Evolutionary conservation across 2,329 filamentous ascomycete species (phyloP).

Genomic region (Colletotrichum eleusines): DNA sequence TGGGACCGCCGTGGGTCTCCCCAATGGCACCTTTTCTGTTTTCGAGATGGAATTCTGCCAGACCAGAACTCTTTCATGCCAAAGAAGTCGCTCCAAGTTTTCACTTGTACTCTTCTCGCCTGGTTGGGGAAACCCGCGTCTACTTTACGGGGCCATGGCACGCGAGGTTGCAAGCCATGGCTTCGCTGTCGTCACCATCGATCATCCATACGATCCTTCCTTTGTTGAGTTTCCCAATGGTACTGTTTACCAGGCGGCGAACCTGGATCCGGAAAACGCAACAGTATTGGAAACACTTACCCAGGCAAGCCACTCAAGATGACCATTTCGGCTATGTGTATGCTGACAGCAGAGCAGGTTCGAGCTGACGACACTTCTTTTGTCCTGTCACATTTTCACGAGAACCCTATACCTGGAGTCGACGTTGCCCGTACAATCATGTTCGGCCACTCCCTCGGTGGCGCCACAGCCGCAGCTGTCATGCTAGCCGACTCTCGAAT

Average conservation of each 20-base stretch:
- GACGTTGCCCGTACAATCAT: slow-evolving; percentile 49
- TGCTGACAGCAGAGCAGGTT: slow-evolving; percentile 43
- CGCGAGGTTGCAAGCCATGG: slow-evolving; percentile 60
- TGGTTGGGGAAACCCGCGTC: slow-evolving; percentile 57
- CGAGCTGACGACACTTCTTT: slow-evolving; percentile 54
- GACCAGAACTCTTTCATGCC: slow-evolving; percentile 20
- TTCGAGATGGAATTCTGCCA: slow-evolving; percentile 48
- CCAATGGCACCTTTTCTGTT: slow-evolving; percentile 48
- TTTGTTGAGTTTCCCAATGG: slow-evolving; percentile 62
- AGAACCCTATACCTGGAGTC: slow-evolving; percentile 45
- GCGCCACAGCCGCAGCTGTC: slow-evolving; percentile 52
- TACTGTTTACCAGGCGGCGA: slow-evolving; percentile 42
- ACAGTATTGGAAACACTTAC: slow-evolving; percentile 42
- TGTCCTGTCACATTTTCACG: slow-evolving; percentile 51
- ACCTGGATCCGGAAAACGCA: slow-evolving; percentile 44
- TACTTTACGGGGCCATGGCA: slow-evolving; percentile 58
- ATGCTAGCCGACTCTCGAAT: slow-evolving; percentile 50
- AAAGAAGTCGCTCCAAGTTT: slow-evolving; percentile 24
- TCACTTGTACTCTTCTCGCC: slow-evolving; percentile 58
- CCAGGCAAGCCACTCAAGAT: slow-evolving; percentile 40
- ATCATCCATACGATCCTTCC: slow-evolving; percentile 61
- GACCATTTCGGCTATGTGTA: too few relatives aligned
- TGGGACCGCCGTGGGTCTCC: slow-evolving; percentile 47
- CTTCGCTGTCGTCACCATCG: slow-evolving; percentile 60
- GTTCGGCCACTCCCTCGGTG: slow-evolving; percentile 56